Evolutionary conservation across 306 rosid genomes (phyloP).

Genomic region (Castanopsis chinensis): DNA sequence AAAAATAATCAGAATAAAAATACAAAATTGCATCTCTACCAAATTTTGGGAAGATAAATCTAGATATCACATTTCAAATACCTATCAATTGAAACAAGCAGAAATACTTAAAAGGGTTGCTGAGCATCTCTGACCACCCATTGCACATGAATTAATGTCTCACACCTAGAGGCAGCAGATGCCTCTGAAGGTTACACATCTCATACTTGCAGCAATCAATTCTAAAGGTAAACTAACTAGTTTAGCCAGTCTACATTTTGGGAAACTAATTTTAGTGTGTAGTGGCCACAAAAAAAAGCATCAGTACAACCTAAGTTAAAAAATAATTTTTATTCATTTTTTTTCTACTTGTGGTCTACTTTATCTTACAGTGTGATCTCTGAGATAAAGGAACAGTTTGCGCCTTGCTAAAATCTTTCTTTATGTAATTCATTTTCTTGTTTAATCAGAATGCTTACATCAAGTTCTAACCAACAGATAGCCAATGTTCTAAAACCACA

Average conservation of each 20-base stretch:
- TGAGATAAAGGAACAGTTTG: neutral
- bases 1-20: constrained; percentile 2
- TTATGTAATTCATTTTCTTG: neutral
- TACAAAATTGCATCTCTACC: neutral
- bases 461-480: neutral
- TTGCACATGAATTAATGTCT: neutral
- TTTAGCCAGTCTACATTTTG: neutral
- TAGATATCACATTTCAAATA: neutral
- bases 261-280: neutral
- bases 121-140: neutral
- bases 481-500: neutral
- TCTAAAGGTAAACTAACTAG: neutral
- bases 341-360: neutral
- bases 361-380: neutral
- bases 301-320: neutral
- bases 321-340: neutral
- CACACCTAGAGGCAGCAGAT: neutral
- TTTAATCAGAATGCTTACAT: neutral
- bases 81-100: neutral
- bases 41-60: neutral
- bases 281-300: neutral
- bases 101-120: neutral
- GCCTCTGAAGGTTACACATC: neutral
- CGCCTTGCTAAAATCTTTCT: neutral
- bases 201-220: neutral